Base-by-base conservation (phyloP, 306 rosid species). In the Prunus campanulata region DNA sequence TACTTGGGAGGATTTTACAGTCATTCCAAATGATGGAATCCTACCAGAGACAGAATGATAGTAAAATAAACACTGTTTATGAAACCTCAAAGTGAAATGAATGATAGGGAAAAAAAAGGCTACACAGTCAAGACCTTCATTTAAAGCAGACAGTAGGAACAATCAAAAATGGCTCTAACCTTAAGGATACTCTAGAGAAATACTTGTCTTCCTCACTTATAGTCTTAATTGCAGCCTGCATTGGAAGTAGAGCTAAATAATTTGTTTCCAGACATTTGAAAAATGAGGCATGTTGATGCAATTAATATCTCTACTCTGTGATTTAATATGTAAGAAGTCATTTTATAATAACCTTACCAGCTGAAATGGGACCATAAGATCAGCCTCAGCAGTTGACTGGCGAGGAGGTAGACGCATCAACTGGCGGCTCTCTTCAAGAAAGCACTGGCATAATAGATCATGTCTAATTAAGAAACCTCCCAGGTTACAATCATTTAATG, bases 361-460 rank as follows among this genome's bases (percentile, higher is more conserved):
- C 86, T 96, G 96, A 86, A 96, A 96, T 63, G 98, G 98, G 76
- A 92, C 87, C 93, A 88, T 87, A 70, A 96, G 97, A 86, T 96
- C 99, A 72, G 98, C 99, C 90, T 96, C 99, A 60, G 97, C 96
- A 72, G 98, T 96, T 77, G 99, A 91, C 65, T 92, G 97, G 62
- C 96, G 98, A 60, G 99, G 97, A 71, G 99, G 99, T 83, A 96
- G 82, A 24, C 91, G 90, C 99, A 96, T 92, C 82, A 96, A 82
- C 69, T 88, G 92, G 50, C 97, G 90, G 78, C 98, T 92, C 81
- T 96, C 99, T 86, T 96, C 99, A 59, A 96, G 99, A 85, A 96
- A 96, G 84, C 96, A 92, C 98, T 93, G 74, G 62, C 48, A 81
- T 18, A 56, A 42, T 64, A 68, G 71, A 83, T 32, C 56, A 84